Conservation (phyloP, 148 eudicot genomes). For the Camellia sinensis region DNA sequence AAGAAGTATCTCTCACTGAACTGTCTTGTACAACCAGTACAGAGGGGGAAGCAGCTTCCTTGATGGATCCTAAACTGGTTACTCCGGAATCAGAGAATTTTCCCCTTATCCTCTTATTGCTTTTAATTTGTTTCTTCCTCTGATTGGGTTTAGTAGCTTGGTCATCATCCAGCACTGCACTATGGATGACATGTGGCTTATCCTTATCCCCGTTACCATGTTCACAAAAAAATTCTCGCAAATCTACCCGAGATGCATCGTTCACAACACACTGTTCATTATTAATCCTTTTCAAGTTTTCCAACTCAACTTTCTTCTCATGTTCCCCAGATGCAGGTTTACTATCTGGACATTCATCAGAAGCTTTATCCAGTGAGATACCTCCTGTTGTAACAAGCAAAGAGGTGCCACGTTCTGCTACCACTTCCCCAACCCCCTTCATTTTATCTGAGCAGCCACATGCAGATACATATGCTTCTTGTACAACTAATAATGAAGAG, state of each 20-base stretch:
- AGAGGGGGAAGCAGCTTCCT: neutral
- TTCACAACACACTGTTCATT: neutral
- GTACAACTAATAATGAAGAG: too few relatives aligned
- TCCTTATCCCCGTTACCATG: neutral
- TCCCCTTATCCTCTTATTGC: neutral
- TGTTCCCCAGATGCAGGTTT: conserved; percentile 1
- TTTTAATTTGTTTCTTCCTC: too few relatives aligned
- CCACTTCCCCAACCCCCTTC: conserved; percentile 8
- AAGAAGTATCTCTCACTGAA: neutral
- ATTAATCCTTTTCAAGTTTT: neutral
- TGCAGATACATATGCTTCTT: too few relatives aligned
- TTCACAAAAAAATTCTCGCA: conserved; percentile 11
- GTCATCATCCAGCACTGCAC: neutral
- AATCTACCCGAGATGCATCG: conserved; percentile 13
- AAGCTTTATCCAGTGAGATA: neutral
- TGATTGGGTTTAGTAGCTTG: too few relatives aligned
- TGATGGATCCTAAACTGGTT: neutral
- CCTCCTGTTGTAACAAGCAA: neutral
- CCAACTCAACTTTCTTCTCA: conserved; percentile 1
- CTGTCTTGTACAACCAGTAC: neutral
- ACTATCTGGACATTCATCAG: neutral
- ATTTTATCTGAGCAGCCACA: neutral
- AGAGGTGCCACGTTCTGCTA: neutral
- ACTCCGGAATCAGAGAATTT: neutral
- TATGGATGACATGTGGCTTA: conserved; percentile 3